Evolutionary conservation across 495 filamentous ascomycete genomes (phyloP), one percentile per base, ranked within the genome.

Genomic region (Xylaria castorea): DNA sequence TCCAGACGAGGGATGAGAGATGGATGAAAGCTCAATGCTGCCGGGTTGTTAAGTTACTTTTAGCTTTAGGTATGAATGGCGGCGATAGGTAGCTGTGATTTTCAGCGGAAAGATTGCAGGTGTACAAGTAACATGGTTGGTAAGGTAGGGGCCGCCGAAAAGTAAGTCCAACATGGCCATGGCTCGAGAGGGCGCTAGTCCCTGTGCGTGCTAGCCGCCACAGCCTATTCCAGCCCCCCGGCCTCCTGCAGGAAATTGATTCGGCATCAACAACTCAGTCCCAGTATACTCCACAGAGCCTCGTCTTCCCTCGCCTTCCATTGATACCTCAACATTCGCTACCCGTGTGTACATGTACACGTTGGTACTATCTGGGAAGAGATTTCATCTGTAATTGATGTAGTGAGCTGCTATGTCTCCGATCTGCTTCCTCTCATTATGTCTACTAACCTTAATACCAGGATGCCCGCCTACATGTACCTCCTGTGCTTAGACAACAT

Each of bases 31-130:
- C 42, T 38, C 42, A 55, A 62, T 8, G 70, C 46, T 67, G 70
- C 38, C 63, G 62, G 62, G 51, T 65, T 32, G 53, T 57, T n/a
- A n/a, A n/a, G n/a, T n/a, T 25, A 58, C 22, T 50, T 66, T 50
- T 62, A 34, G 58, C 60, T 67, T 72, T 53, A 67, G 70, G 70
- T 72, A 66, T 63, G 53, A 72, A 72, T 51, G 62, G 53, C 70
- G n/a, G 70, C 63, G 63, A 72, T 57, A 68, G 66, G 66, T 30
- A 72, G 70, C 70, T 72, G 53, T 67, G 70, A 67, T 66, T 67
- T 72, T 71, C 61, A 71, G 70, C 61, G 66, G 69, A 66, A 44
- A 65, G 30, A 71, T 65, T 64, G n/a, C n/a, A n/a, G n/a, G n/a
- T n/a, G 36, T 38, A 38, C 36, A 38, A 38, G 44, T 14, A 46